Evolutionary conservation across 2,329 filamentous ascomycete genomes (phyloP).

Genomic region (Ceratocystis papillata): DNA sequence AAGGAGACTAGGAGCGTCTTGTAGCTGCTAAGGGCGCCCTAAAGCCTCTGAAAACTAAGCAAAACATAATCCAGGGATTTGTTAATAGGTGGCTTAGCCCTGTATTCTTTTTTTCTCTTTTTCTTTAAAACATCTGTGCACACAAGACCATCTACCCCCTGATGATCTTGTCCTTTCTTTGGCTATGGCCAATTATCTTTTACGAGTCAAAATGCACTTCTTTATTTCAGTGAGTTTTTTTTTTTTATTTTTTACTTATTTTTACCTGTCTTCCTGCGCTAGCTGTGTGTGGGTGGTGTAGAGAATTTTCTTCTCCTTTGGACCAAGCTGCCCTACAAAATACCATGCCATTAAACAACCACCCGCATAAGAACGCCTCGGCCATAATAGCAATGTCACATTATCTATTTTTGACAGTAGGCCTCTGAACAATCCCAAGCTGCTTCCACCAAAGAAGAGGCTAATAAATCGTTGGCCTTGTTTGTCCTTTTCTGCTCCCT

Average conservation of each 20-base stretch:
- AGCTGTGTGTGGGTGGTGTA: not conserved
- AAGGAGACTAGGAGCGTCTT: not conserved
- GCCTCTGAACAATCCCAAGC: no score
- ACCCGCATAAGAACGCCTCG: no score
- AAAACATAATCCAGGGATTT: no score
- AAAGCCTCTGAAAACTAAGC: no score
- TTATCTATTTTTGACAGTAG: no score
- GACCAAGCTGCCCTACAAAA: not conserved
- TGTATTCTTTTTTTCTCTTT: not conserved
- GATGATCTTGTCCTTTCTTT: conserved; percentile 11
- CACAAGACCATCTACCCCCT: conserved; percentile 1
- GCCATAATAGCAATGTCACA: no score
- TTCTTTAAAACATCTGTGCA: conserved; percentile 12
- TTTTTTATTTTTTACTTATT: not conserved
- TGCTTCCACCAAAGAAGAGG: no score
- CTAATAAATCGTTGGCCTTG: no score
- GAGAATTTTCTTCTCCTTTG: not conserved
- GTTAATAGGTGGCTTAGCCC: not conserved
- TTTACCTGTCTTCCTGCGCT: not conserved
- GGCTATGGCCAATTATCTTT: not conserved
- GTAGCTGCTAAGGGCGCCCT: no score
- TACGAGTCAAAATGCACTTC: not conserved
- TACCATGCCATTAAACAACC: not conserved
- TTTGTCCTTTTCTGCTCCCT: no score
- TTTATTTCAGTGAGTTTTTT: not conserved